Base-by-base conservation (phyloP, 768 basidiomycete species). In the Boletus pseudo-olivaceus region DNA sequence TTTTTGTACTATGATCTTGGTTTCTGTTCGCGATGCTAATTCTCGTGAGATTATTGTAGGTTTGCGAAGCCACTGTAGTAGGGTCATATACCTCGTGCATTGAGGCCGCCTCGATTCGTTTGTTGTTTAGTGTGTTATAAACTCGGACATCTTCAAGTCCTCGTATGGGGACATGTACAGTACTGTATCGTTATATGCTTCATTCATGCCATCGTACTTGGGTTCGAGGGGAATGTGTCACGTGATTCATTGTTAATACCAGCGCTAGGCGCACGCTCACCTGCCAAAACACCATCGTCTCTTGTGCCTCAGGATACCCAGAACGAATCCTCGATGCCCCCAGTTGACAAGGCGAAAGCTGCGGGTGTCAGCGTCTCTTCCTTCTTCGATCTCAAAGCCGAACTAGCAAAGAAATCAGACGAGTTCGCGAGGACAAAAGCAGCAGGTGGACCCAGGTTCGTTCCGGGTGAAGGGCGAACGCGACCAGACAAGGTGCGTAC, bases 31-130 rank as follows among this genome's bases (percentile, higher is more conserved):
- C 7, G n/a, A 44, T 20, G 2, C 53, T 66, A 15, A 65, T 19
- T 45, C 29, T 47, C 9, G 32, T n/a, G 12, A 26, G 19, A 29
- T 41, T 35, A n/a, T 27, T 14, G 2, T 14, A 59, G 58, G 27
- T 56, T 53, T 57, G 42, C 56, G 89, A 93, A 76, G 88, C 93
- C 55, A 89, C 87, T 61, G 89, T 98, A 71, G 89, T 98, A 71
- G 94, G 94, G 78, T 84, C 85, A 63, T 93, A 93, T 82, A 38
- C 7, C n/a, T 29, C 90, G 92, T 87, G 10, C 50, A 14, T 11
- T 33, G 1, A 8, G 11, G 9, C 5, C 5, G 0, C 3, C 3
- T 40, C 3, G 12, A 9, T 46, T 30, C 33, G 5, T 20, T 54
- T 53, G 91, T 92, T 88, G 26, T 41, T 91, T 23, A 20, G 32